Evolutionary conservation across 1,284 basidiomycete species (phyloP), one percentile per base, ranked within the genome.

Genomic region (Thelephora terrestris): DNA sequence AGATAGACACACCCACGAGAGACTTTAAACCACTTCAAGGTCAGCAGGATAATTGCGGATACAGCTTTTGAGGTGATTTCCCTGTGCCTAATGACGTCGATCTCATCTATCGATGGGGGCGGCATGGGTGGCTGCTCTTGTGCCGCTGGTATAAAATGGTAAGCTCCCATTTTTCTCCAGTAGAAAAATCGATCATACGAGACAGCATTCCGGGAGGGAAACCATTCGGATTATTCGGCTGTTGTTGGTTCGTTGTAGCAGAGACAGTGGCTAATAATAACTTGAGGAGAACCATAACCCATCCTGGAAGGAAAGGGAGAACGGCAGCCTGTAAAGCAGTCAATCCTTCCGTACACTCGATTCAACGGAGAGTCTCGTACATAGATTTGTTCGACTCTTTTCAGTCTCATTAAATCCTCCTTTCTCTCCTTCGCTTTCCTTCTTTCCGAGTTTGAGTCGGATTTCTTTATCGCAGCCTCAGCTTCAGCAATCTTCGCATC

Each of bases 41-140:
- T 79, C 36, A 98, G 68, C 1, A 99, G 70, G 16, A 99, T 65
- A 53, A 99, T 96, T 1, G 94, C 93, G 17, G 94, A 97, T 6
- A 98, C 90, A 0, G 92, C 93, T 67, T 99, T 99, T 5, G 91
- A 92, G 0, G 91, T 95, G 58, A 99, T 96, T 65, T 99, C 96
- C 35, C 96, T 87, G 66, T 99, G 96, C 5, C 96, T 81, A 32
- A 84, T 85, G 37, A 96, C 87, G 62, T 99, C 96, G 48, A 93
- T 81, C 57, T 99, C 96, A 55, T 98, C 94, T n/a, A 92, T 71
- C 1, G 88, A 88, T 4, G 81, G 87, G 1, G 87, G 83, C 2
- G 85, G 80, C 0, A 77, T 68, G 3, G 77, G 74, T 5, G 75
- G 74, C 48, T 81, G 81, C 47, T 85, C 81, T 50, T 76, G 70